phyloP scores from a whole-genome alignment of 2,329 filamentous ascomycete species.

The Calonectria leucothoes region DNA sequence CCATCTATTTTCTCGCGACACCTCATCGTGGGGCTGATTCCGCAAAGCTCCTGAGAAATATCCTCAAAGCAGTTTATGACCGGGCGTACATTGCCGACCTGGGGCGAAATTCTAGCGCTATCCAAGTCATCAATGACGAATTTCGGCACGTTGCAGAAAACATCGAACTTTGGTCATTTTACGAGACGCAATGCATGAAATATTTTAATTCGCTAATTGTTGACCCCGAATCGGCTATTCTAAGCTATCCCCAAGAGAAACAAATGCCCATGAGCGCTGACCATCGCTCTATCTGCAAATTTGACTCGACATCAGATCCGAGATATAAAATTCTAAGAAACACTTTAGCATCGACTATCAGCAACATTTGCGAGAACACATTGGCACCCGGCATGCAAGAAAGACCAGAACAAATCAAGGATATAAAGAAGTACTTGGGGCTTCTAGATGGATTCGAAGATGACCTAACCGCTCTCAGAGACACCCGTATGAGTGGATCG shows the following conservation, averaged over 20 bases:
- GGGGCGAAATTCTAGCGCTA: slow-evolving; percentile 45
- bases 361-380: slow-evolving; percentile 11
- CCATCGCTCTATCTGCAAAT: slow-evolving; percentile 57
- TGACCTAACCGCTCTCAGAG: slow-evolving; percentile 20
- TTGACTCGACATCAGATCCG: slow-evolving; percentile 45
- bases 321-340: slow-evolving; percentile 50
- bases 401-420: slow-evolving; percentile 11
- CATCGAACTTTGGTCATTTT: slow-evolving; percentile 57
- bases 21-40: slow-evolving; percentile 56
- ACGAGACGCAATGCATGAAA: slow-evolving; percentile 51
- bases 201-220: slow-evolving; percentile 42
- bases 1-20: slow-evolving; percentile 54
- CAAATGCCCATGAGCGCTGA: slow-evolving; percentile 52
- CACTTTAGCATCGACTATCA: slow-evolving; percentile 38
- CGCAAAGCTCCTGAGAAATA: slow-evolving; percentile 47
- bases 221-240: slow-evolving; percentile 53
- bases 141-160: slow-evolving; percentile 53
- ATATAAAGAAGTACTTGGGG: slow-evolving; percentile 23
- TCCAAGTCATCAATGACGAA: slow-evolving; percentile 56
- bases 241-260: slow-evolving; percentile 55
- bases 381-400: background rate
- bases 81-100: slow-evolving; percentile 54
- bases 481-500: slow-evolving; percentile 22
- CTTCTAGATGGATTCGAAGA: slow-evolving; percentile 25
- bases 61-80: slow-evolving; percentile 47